Percentiles rank a stretch among this genome's conserved stretches.
These are phyloP conservation scores for Alternaria tenuissima DNA, from an alignment of 2,329 filamentous ascomycete genomes.

Conservation along the genomic window DNA sequence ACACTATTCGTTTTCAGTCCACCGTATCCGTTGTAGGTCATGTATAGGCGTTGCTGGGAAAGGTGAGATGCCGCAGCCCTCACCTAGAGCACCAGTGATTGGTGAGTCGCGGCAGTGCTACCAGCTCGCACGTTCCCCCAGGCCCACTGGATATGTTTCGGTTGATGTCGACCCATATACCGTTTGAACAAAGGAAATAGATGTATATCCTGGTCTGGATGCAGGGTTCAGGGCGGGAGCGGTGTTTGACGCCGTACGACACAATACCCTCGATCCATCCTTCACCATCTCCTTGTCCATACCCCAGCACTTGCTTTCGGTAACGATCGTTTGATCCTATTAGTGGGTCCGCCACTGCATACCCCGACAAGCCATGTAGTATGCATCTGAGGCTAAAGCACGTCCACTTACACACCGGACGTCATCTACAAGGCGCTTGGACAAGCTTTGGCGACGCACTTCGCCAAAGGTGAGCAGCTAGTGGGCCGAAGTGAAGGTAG, in stretches of 20 bases:
- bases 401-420: constrained; percentile 42
- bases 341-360: constrained; percentile 19
- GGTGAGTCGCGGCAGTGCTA: constrained; percentile 16
- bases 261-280: constrained; percentile 43
- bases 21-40: not conserved
- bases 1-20: not conserved
- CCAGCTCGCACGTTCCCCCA: constrained; percentile 15
- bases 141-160: constrained; percentile 29
- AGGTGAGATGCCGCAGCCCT: not conserved
- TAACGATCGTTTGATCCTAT: constrained; percentile 35
- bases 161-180: constrained; percentile 3
- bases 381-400: constrained; percentile 37
- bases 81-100: not conserved
- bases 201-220: constrained; percentile 22
- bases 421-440: constrained; percentile 40
- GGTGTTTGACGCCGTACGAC: constrained; percentile 49
- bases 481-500: constrained; percentile 27
- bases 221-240: constrained; percentile 41
- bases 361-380: constrained; percentile 35
- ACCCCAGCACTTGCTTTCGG: constrained; percentile 28
- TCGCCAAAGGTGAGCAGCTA: constrained; percentile 38
- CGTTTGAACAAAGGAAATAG: constrained; percentile 23
- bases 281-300: constrained; percentile 34
- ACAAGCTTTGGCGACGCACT: constrained; percentile 42
- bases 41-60: not conserved